Evolutionary conservation across 306 rosid species (phyloP).

Genomic region (Dryas alaskensis): DNA sequence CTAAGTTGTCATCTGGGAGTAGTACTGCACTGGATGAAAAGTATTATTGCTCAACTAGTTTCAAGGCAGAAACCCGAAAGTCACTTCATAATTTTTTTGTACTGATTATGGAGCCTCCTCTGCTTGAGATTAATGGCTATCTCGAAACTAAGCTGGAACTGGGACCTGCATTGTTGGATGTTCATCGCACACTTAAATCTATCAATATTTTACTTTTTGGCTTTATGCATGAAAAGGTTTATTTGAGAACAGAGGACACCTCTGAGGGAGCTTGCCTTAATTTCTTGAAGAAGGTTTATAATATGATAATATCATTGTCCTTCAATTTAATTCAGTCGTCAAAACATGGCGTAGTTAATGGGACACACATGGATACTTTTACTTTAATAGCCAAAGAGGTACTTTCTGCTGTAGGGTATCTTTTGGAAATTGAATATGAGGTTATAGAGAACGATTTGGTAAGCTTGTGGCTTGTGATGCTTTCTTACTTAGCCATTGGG

Average conservation of each 20-base stretch:
- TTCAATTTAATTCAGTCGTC: slow-evolving; percentile 39
- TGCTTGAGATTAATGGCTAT: slow-evolving; percentile 44
- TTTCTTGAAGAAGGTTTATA: slow-evolving; percentile 69
- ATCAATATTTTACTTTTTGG: slow-evolving; percentile 57
- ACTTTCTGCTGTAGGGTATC: slow-evolving; percentile 55
- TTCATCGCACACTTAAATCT: slow-evolving; percentile 54
- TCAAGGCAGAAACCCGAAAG: slow-evolving; percentile 52
- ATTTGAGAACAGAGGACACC: slow-evolving; percentile 74
- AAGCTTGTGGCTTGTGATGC: slow-evolving; percentile 59
- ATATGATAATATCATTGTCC: slow-evolving; percentile 43
- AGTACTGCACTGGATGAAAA: slow-evolving; percentile 20
- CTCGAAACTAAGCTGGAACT: slow-evolving; percentile 32
- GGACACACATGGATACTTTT: slow-evolving; percentile 29
- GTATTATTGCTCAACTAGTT: slow-evolving; percentile 31
- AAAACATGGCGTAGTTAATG: slow-evolving; percentile 34
- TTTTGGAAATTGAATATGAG: slow-evolving; percentile 78
- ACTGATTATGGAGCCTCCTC: slow-evolving; percentile 71
- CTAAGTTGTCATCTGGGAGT: slow-evolving; percentile 22
- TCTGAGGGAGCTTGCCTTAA: slow-evolving; percentile 64
- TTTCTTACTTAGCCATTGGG: slow-evolving; percentile 56
- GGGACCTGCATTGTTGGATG: slow-evolving; percentile 40
- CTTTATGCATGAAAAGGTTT: slow-evolving; percentile 74
- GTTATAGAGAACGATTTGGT: slow-evolving; percentile 68
- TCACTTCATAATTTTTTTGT: slow-evolving; percentile 68
- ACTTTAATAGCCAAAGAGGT: slow-evolving; percentile 50